These are phyloP conservation scores for Plasmodium cynomolgi DNA, from an alignment of 169 alveolate species.

Conservation along the genomic window DNA sequence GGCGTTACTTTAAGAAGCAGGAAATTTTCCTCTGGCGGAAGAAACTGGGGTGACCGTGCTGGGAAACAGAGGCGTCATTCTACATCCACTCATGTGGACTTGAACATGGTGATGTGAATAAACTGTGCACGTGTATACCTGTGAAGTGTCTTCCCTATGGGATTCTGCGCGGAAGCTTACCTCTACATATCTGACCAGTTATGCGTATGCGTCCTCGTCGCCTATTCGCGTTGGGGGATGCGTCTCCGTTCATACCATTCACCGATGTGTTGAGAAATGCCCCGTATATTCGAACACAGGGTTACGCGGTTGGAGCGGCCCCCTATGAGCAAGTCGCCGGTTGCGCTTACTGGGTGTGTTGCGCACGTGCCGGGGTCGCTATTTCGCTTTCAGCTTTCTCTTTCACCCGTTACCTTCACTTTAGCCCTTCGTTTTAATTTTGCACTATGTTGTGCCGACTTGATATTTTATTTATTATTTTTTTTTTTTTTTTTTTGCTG, in stretches of 20 bases:
- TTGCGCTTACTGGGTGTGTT: background rate
- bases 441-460: background rate
- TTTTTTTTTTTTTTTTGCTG: conserved; percentile 16
- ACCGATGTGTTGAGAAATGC: background rate
- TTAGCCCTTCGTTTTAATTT: background rate
- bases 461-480: background rate
- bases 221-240: background rate
- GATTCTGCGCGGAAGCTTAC: background rate
- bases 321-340: background rate
- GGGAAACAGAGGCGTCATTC: background rate
- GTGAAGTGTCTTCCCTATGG: background rate
- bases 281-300: background rate
- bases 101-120: background rate
- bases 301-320: background rate
- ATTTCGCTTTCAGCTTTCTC: background rate
- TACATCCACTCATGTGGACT: background rate
- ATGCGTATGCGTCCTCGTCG: background rate
- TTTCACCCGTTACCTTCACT: background rate
- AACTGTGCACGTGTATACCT: background rate
- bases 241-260: background rate
- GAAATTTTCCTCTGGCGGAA: conserved; percentile 98
- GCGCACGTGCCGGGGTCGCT: background rate
- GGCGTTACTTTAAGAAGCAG: conserved; percentile 94
- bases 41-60: conserved; percentile 86
- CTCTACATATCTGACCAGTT: background rate